phyloP scores from a whole-genome alignment of 2,329 filamentous ascomycete species.

The Scedosporium apiospermum region DNA sequence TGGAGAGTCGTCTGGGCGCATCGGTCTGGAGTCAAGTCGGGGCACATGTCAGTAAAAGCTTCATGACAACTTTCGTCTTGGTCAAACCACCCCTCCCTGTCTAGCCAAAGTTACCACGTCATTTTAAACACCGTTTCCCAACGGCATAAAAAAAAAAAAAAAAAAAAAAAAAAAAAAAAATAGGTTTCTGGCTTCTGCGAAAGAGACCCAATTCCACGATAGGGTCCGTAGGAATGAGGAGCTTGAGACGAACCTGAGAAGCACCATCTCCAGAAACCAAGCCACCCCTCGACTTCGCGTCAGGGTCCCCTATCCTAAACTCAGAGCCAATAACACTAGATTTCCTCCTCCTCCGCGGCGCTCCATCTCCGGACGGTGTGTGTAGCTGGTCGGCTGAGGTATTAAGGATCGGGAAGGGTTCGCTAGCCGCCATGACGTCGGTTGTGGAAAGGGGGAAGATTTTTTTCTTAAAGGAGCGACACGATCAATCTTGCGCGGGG shows the following conservation, averaged over 20 bases:
- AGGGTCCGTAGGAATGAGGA: background rate
- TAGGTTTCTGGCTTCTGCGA: too few species aligned
- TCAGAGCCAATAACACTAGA: slow-evolving; percentile 39
- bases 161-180: background rate
- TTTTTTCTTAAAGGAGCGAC: too few species aligned
- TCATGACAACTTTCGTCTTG: slow-evolving; percentile 20
- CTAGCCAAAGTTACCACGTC: slow-evolving; percentile 42
- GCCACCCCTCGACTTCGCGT: background rate
- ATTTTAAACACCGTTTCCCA: background rate
- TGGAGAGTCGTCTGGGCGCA: slow-evolving; percentile 28
- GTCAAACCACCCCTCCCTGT: slow-evolving; percentile 42
- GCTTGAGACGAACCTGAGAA: slow-evolving; percentile 1
- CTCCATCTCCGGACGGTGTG: slow-evolving; percentile 23
- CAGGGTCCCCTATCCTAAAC: slow-evolving; percentile 2
- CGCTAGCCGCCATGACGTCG: slow-evolving; percentile 30
- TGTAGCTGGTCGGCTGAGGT: slow-evolving; percentile 39
- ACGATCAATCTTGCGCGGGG: too few species aligned
- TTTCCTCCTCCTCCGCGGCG: slow-evolving; percentile 41
- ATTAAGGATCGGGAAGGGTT: slow-evolving; percentile 48
- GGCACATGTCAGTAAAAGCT: slow-evolving; percentile 5
- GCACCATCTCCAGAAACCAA: background rate
- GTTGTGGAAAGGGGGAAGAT: background rate
- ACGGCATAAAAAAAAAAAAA: too few species aligned
- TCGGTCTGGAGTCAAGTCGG: background rate
- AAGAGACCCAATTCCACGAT: background rate